Percentiles rank a stretch among this genome's conserved stretches.
Conservation (phyloP, 1,139 yeast genomes). For the Geotrichum restrictum region DNA sequence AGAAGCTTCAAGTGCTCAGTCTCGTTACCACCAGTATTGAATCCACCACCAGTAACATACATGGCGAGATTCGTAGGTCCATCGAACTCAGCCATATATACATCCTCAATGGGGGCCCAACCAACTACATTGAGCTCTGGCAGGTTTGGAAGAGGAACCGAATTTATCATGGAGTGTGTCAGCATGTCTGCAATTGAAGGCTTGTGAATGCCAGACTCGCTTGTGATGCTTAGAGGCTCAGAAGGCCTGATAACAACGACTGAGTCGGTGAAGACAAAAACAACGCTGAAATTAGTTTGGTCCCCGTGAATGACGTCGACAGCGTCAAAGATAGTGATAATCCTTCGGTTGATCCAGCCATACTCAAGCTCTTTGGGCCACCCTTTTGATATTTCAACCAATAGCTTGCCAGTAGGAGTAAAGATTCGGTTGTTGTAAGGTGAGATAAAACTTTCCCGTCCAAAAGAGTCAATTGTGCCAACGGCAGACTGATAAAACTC, state of each 20-base stretch:
- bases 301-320: constrained; percentile 41
- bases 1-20: constrained; percentile 8
- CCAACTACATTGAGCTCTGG: constrained; percentile 66
- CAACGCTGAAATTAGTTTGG: constrained; percentile 44
- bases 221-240: constrained; percentile 32
- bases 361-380: constrained; percentile 88
- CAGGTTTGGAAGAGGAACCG: constrained; percentile 67
- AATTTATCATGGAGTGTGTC: constrained; percentile 86
- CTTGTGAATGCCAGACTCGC: constrained; percentile 43
- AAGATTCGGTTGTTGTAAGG: constrained; percentile 64
- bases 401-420: constrained; percentile 85
- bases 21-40: constrained; percentile 15
- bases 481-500: constrained; percentile 53
- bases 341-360: constrained; percentile 84
- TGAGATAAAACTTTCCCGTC: constrained; percentile 41
- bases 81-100: constrained; percentile 34
- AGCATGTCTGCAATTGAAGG: constrained; percentile 73
- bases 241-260: constrained; percentile 54
- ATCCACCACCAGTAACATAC: constrained; percentile 20
- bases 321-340: constrained; percentile 74
- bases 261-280: constrained; percentile 77
- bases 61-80: constrained; percentile 25
- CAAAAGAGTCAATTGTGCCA: constrained; percentile 78
- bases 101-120: constrained; percentile 63
- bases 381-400: constrained; percentile 74